Base-by-base conservation (phyloP, 306 rosid species). In the Spatholobus suberectus region DNA sequence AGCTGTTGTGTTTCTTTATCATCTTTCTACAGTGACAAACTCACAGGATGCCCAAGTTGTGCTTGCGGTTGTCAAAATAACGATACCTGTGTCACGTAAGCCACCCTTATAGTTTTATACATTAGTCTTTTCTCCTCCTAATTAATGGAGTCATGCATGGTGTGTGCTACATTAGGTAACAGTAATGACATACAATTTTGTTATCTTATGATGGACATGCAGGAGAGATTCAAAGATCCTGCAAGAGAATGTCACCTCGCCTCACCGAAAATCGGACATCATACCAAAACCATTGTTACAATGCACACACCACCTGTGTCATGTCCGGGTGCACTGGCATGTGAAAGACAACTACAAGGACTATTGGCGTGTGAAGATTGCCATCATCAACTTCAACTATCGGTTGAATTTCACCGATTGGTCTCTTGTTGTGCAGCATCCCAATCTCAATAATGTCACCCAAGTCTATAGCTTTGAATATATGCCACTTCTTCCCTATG, bases 1-100 rank as follows among this genome's bases (percentile, higher is more conserved):
- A 95, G 95, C 67, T 95, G 98, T 65, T 95, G 98, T 44, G 97
- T 95, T 81, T 95, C 98, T n/a, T 78, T 95, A 51, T 95, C 98
- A 4, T 87, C 98, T 80, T 95, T 95, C 91, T 95, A 95, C 87
- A 95, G 88, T 65, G 89, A 92, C 11, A 84, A 92, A 54, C 88
- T 95, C 86, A 89, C 90, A 37, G 76, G 95, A 76, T 95, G 98
- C 67, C 95, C 97, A 41, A 61, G 92, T 58, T 95, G 98, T 84
- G 93, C 97, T 52, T 95, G 98, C 26, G 98, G 98, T 58, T 95
- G 98, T 70, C 97, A 90, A 76, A 91, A 85, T 59, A 90, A 91
- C 46, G 85, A 86, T 2, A 90, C 90, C 4, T 95, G 98, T 21
- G 87, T 93, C 82, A 83, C 78, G 98, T 93, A 93, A 90, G 90